Evolutionary conservation across 768 basidiomycete genomes (phyloP), one percentile per base, ranked within the genome.

Genomic region (Boletellus sp.): DNA sequence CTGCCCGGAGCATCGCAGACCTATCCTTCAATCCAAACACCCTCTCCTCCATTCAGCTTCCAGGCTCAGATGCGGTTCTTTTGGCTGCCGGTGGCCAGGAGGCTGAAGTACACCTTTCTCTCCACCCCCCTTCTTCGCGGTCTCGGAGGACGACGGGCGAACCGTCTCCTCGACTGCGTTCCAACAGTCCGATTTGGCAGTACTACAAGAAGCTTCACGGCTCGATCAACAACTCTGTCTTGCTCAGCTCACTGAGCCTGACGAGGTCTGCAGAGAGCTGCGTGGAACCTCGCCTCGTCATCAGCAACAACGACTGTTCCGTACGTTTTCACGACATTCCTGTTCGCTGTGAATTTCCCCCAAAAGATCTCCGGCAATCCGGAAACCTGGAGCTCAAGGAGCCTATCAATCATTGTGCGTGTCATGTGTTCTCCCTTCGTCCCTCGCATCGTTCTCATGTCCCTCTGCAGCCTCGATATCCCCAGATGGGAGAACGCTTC

Each of bases 301-400:
- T 94, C 53, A 88, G 85, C 70, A 94, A 94, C 63, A 96, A 96
- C 65, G 92, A 94, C 61, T 76, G 77, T 46, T 80, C 80, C 0
- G 80, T 95, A 60, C 86, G 83, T 65, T 82, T 94, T 59, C 94
- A 87, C 62, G 84, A 90, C 45, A 72, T 94, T 12, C 77, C 85
- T 3, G 65, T 84, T 31, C 73, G 83, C 26, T 72, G 71, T 9
- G 69, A 73, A 37, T 69, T 61, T 33, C 56, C 70, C 11, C 74
- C 76, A 26, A 70, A 71, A 45, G 66, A 64, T 32, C 67, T 83
- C 35, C 70, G 66, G 34, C 72, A 76, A 53, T 79, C 77, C 2
- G 85, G 86, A 4, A 66, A 71, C 22, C 60, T 88, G 43, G 70
- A 67, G 54, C 67, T 90, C 13, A 77, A 79, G 51, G 88, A 88